A percentile compares a stretch with the other conserved stretches of the same genome.
Conservation (phyloP, 2,329 filamentous ascomycete genomes). For the Chlorencoelia australis region DNA sequence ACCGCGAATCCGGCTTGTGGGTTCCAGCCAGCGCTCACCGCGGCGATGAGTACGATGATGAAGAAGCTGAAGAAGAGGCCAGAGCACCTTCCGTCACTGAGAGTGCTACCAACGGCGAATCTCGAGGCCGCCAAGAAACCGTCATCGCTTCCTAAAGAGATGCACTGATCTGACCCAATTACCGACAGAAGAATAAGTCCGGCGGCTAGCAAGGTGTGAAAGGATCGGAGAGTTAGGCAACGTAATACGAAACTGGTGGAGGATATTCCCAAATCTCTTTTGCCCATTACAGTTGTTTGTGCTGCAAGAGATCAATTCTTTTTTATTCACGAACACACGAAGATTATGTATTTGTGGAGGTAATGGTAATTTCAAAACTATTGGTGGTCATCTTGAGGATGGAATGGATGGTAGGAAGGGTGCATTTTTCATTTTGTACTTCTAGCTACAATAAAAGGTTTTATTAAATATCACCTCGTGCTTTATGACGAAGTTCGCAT, state of each 20-base stretch:
- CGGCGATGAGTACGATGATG: conserved; percentile 47
- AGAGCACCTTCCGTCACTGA: conserved; percentile 43
- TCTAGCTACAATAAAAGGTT: neutral
- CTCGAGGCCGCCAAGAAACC: conserved; percentile 41
- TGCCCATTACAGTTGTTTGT: conserved; percentile 6
- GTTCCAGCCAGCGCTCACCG: conserved; percentile 60
- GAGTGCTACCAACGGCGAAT: conserved; percentile 45
- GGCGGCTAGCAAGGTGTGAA: conserved; percentile 3
- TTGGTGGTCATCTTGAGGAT: too few relatives aligned
- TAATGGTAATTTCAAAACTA: conserved; percentile 1
- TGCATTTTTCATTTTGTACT: conserved; percentile 1
- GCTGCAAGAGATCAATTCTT: neutral
- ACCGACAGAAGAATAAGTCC: conserved; percentile 2
- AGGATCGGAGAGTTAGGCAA: conserved; percentile 8
- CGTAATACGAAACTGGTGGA: conserved; percentile 12
- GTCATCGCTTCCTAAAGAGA: conserved; percentile 29
- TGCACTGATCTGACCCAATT: conserved; percentile 1
- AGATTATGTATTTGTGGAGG: conserved; percentile 5
- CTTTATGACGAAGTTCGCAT: too few relatives aligned
- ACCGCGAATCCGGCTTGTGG: conserved; percentile 72
- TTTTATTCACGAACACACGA: conserved; percentile 2
- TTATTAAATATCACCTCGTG: too few relatives aligned
- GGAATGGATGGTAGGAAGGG: conserved; percentile 7
- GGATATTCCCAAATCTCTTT: conserved; percentile 21
- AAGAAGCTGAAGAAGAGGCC: conserved; percentile 55